Evolutionary conservation across 805 yeast genomes (phyloP).

Genomic region (Monosporozyma unispora): DNA sequence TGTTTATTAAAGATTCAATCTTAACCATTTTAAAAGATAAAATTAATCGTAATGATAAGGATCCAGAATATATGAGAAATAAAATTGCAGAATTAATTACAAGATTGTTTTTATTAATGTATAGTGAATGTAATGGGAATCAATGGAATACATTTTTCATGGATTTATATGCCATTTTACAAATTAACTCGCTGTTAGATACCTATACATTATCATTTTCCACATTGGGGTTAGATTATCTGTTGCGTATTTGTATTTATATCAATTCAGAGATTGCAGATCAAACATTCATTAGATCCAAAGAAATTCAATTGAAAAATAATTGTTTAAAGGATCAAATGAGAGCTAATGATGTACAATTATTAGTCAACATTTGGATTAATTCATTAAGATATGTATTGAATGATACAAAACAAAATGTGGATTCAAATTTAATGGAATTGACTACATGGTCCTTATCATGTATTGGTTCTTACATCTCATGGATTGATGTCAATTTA

Average conservation of each 20-base stretch:
- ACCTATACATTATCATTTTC: slow-evolving; percentile 14
- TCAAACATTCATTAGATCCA: slow-evolving; percentile 66
- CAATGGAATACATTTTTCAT: slow-evolving; percentile 27
- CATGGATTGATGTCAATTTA: slow-evolving; percentile 84
- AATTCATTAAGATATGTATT: slow-evolving; percentile 22
- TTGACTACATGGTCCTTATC: slow-evolving; percentile 35
- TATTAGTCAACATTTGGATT: slow-evolving; percentile 60
- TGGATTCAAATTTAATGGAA: slow-evolving; percentile 10
- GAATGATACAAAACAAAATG: slow-evolving; percentile 8
- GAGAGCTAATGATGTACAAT: slow-evolving; percentile 64
- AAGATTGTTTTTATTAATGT: slow-evolving; percentile 26
- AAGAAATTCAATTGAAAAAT: slow-evolving; percentile 54
- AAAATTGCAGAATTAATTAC: slow-evolving; percentile 29
- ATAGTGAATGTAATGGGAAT: slow-evolving; percentile 25
- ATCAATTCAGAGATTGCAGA: slow-evolving; percentile 93
- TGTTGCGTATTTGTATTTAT: slow-evolving; percentile 59
- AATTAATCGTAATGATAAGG: slow-evolving; percentile 12
- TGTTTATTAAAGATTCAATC: slow-evolving; percentile 17
- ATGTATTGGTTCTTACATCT: slow-evolving; percentile 74
- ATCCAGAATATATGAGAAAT: slow-evolving; percentile 28
- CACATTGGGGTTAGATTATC: slow-evolving; percentile 54
- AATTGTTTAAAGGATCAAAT: slow-evolving; percentile 72
- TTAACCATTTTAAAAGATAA: slow-evolving; percentile 20
- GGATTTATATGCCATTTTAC: slow-evolving; percentile 22
- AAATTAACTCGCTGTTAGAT: slow-evolving; percentile 11